A percentile compares a stretch with the other conserved stretches of the same genome.
phyloP scores from a whole-genome alignment of 108 stramenopile species.

The Hondaea fermentalgiana region DNA sequence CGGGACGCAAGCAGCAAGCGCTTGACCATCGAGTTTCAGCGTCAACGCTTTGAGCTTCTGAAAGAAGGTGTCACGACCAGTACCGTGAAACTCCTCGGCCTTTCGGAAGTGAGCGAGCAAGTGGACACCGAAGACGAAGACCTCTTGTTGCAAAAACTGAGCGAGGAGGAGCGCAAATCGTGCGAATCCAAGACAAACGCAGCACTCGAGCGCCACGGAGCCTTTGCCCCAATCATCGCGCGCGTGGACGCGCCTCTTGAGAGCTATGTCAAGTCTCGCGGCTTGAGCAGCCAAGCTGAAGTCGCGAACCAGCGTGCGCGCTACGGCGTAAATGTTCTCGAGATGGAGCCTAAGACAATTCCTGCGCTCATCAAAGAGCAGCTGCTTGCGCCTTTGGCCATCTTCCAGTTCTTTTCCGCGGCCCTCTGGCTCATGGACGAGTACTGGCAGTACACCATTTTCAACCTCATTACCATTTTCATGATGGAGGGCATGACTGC shows the following conservation, averaged over 20 bases:
- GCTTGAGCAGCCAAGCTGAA: constrained; percentile 53
- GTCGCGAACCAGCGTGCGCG: constrained; percentile 62
- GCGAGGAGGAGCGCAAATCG: not conserved
- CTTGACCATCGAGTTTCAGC: constrained; percentile 12
- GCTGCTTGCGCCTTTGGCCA: constrained; percentile 81
- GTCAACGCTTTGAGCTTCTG: not conserved
- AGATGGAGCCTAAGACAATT: constrained; percentile 74
- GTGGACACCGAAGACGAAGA: constrained; percentile 2
- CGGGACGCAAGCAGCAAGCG: constrained; percentile 25
- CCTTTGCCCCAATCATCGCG: not conserved
- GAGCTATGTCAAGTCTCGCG: constrained; percentile 20
- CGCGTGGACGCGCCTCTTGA: not conserved
- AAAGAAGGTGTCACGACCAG: not conserved
- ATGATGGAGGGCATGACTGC: constrained; percentile 12
- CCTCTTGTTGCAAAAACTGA: not conserved
- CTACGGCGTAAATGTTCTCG: constrained; percentile 70
- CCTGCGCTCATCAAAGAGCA: constrained; percentile 71
- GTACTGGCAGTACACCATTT: constrained; percentile 92
- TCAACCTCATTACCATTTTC: constrained; percentile 29
- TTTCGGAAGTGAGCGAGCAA: not conserved
- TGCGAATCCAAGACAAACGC: not conserved
- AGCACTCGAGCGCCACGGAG: not conserved
- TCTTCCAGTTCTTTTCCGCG: constrained; percentile 93
- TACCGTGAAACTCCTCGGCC: not conserved
- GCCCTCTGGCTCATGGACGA: constrained; percentile 92